Conservation (phyloP, 2,329 filamentous ascomycete species). For the Aspergillus novofumigatus region DNA sequence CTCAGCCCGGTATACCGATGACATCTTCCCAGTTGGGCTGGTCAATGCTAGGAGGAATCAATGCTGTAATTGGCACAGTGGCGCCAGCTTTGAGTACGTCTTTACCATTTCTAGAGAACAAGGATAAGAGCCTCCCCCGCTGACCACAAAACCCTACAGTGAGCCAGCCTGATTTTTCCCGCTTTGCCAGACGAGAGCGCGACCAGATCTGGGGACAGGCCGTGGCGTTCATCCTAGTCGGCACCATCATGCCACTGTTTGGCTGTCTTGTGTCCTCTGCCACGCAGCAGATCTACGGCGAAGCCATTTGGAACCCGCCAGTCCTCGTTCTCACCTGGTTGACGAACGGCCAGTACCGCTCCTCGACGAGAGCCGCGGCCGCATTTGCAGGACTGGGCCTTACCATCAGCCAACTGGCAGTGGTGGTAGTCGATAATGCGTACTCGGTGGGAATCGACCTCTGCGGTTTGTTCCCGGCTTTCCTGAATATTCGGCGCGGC, state of each 20-base stretch:
- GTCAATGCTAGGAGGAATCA: constrained; percentile 27
- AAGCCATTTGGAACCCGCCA: constrained; percentile 23
- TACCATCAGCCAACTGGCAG: constrained; percentile 22
- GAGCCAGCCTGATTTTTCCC: constrained; percentile 30
- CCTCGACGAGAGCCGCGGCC: constrained; percentile 19
- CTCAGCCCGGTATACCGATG: background rate
- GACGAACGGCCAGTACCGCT: constrained; percentile 17
- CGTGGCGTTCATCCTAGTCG: constrained; percentile 20
- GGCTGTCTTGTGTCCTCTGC: constrained; percentile 28
- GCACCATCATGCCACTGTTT: constrained; percentile 19
- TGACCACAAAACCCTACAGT: constrained; percentile 1
- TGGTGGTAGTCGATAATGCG: constrained; percentile 23
- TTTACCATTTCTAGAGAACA: too few relatives aligned
- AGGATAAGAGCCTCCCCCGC: constrained; percentile 9
- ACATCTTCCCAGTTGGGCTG: constrained; percentile 10
- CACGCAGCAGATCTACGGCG: constrained; percentile 22
- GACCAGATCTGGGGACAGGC: constrained; percentile 23
- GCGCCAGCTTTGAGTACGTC: constrained; percentile 14
- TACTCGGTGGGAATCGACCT: constrained; percentile 50
- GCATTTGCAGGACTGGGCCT: constrained; percentile 23
- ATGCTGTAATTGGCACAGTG: constrained; percentile 28
- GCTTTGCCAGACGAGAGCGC: constrained; percentile 21
- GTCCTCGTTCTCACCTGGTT: constrained; percentile 17
- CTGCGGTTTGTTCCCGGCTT: constrained; percentile 49
- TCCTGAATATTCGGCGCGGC: constrained; percentile 55